A percentile compares a stretch with the other conserved stretches of the same genome.
phyloP scores from a whole-genome alignment of 1,284 basidiomycete species.

The Cutaneotrichosporon daszewskae region DNA sequence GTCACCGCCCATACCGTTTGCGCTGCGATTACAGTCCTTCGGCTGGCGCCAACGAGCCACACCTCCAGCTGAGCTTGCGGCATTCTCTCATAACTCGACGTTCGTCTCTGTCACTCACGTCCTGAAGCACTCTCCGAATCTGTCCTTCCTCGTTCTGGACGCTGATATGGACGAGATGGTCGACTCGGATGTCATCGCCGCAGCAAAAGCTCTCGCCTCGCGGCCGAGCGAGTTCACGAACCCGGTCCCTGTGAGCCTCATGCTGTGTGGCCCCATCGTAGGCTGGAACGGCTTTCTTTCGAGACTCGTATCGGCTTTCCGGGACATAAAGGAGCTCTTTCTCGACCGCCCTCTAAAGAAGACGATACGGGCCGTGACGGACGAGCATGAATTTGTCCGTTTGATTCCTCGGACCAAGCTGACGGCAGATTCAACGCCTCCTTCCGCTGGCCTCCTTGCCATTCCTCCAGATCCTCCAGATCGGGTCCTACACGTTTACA shows the following conservation, averaged over 20 bases:
- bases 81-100: slow-evolving; percentile 31
- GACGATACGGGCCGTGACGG: slow-evolving; percentile 17
- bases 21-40: slow-evolving; percentile 31
- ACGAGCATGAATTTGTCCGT: slow-evolving; percentile 30
- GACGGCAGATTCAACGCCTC: slow-evolving; percentile 22
- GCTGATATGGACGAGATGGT: slow-evolving; percentile 35
- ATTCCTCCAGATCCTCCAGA: slow-evolving; percentile 34
- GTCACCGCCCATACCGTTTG: slow-evolving; percentile 10
- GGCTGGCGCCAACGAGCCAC: slow-evolving; percentile 41
- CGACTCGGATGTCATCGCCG: slow-evolving; percentile 27
- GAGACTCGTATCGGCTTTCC: slow-evolving; percentile 27
- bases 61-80: slow-evolving; percentile 25
- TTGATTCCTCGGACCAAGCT: too few relatives aligned
- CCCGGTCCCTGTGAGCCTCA: slow-evolving; percentile 24
- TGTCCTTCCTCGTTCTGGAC: slow-evolving; percentile 41
- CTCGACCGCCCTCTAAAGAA: slow-evolving; percentile 39
- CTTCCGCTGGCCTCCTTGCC: slow-evolving; percentile 25
- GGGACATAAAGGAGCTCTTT: slow-evolving; percentile 40
- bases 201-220: slow-evolving; percentile 23
- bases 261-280: slow-evolving; percentile 40
- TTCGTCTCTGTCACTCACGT: slow-evolving; percentile 38
- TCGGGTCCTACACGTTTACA: slow-evolving; percentile 38
- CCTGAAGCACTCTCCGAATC: slow-evolving; percentile 29
- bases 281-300: slow-evolving; percentile 35
- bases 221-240: slow-evolving; percentile 23